Conservation (phyloP, 495 filamentous ascomycete genomes). For the Penicillium alfredii region DNA sequence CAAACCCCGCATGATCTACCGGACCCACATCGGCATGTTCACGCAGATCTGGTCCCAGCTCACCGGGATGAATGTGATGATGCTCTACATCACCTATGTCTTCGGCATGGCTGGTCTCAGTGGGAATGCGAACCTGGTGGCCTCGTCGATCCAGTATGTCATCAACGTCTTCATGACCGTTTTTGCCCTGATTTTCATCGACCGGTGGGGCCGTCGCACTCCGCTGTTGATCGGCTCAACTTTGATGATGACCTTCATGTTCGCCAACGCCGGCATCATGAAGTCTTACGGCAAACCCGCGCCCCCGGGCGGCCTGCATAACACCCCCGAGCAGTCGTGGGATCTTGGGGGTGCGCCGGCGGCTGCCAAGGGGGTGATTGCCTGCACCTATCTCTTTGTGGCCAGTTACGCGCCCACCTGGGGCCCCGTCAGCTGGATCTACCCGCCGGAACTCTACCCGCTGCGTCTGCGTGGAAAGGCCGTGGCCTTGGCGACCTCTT, state of each 20-base stretch:
- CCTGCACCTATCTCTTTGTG: conserved; percentile 63
- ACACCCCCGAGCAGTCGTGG: conserved; percentile 35
- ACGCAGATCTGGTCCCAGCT: conserved; percentile 72
- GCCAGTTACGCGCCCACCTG: conserved; percentile 53
- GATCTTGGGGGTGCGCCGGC: conserved; percentile 24
- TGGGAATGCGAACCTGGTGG: conserved; percentile 49
- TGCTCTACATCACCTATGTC: conserved; percentile 61
- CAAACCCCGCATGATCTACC: conserved; percentile 57
- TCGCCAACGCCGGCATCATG: conserved; percentile 64
- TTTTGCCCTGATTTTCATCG: conserved; percentile 51
- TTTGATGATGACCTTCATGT: conserved; percentile 64
- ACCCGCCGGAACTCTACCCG: conserved; percentile 64
- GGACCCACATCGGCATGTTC: conserved; percentile 60
- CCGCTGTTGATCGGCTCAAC: conserved; percentile 59
- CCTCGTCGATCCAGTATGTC: conserved; percentile 72
- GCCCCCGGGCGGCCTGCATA: conserved; percentile 41
- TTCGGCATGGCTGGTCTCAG: conserved; percentile 66
- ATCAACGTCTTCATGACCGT: conserved; percentile 51
- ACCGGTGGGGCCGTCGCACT: conserved; percentile 60
- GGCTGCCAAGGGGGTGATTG: conserved; percentile 51
- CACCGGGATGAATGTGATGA: conserved; percentile 81
- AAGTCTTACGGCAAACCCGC: conserved; percentile 46
- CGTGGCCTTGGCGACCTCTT: conserved; percentile 65
- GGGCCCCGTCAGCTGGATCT: conserved; percentile 63
- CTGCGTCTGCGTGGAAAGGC: conserved; percentile 58